A percentile compares a stretch with the other conserved stretches of the same genome.
Conservation (phyloP, 441 rosid genomes). For the Corymbia citriodora region DNA sequence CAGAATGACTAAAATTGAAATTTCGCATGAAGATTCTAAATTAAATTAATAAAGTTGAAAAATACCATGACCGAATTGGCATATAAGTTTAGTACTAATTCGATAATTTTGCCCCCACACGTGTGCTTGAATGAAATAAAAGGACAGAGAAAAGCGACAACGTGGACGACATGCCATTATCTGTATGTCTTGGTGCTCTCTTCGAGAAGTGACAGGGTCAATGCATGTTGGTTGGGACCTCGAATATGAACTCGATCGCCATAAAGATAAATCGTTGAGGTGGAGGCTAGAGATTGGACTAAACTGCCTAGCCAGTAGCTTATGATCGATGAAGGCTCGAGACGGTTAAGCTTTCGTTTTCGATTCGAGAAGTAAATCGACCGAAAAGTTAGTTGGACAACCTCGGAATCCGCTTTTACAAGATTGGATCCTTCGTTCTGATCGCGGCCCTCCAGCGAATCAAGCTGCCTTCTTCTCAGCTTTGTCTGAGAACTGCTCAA, state of each 20-base stretch:
- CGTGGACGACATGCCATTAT: not conserved
- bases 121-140: not conserved
- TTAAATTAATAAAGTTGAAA: too few species aligned
- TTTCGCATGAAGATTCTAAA: accelerated
- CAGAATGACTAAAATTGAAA: not conserved
- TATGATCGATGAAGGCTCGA: not conserved
- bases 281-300: not conserved
- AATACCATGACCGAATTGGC: not conserved
- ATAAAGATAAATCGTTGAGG: not conserved
- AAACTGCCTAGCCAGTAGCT: not conserved
- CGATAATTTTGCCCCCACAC: not conserved
- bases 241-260: not conserved
- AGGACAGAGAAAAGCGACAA: not conserved
- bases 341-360: not conserved
- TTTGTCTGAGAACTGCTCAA: not conserved
- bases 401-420: not conserved
- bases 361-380: not conserved
- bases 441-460: not conserved
- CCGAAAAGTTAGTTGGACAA: not conserved
- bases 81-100: too few species aligned
- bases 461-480: not conserved
- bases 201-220: not conserved
- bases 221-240: not conserved
- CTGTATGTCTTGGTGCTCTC: not conserved
- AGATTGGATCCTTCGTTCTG: not conserved